These are phyloP conservation scores for Fusarium circinatum DNA, from an alignment of 2,329 filamentous ascomycete species.

Conservation along the genomic window DNA sequence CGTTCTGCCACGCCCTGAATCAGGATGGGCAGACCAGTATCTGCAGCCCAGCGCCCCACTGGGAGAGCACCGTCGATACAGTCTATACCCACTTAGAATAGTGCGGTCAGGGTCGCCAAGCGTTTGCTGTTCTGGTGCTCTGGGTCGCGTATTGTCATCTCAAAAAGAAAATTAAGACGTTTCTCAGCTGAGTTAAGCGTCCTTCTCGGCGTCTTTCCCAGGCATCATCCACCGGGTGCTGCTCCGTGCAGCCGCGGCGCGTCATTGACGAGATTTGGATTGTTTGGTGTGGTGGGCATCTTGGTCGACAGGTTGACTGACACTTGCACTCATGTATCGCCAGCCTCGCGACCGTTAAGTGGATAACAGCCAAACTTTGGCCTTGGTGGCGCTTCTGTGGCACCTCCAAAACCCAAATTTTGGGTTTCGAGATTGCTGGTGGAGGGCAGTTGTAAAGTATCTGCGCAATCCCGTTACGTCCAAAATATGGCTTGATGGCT, in stretches of 20 bases:
- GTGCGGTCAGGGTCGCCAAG: conserved; percentile 38
- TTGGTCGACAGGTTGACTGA: conserved; percentile 15
- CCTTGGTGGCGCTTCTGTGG: conserved; percentile 27
- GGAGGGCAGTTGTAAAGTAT: conserved; percentile 9
- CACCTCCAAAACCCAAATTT: conserved; percentile 13
- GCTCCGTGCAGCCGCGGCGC: conserved; percentile 29
- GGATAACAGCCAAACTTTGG: conserved; percentile 14
- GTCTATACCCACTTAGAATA: conserved; percentile 32
- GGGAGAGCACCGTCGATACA: conserved; percentile 32
- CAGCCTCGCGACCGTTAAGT: conserved; percentile 39
- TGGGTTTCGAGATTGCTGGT: conserved; percentile 18
- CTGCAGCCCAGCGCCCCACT: conserved; percentile 37
- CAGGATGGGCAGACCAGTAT: conserved; percentile 33
- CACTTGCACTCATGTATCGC: conserved; percentile 10
- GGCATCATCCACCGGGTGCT: conserved; percentile 33
- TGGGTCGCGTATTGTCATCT: conserved; percentile 21
- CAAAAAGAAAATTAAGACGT: conserved; percentile 23
- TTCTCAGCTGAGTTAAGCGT: conserved; percentile 45
- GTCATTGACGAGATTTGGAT: conserved; percentile 35
- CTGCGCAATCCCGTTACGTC: not conserved
- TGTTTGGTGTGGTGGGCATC: conserved; percentile 23
- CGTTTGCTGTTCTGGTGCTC: conserved; percentile 29
- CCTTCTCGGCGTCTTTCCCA: conserved; percentile 30
- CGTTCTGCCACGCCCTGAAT: conserved; percentile 34
- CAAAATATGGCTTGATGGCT: conserved; percentile 11